phyloP scores from a whole-genome alignment of 2,329 filamentous ascomycete species.

The Trichoderma arundinaceum region DNA sequence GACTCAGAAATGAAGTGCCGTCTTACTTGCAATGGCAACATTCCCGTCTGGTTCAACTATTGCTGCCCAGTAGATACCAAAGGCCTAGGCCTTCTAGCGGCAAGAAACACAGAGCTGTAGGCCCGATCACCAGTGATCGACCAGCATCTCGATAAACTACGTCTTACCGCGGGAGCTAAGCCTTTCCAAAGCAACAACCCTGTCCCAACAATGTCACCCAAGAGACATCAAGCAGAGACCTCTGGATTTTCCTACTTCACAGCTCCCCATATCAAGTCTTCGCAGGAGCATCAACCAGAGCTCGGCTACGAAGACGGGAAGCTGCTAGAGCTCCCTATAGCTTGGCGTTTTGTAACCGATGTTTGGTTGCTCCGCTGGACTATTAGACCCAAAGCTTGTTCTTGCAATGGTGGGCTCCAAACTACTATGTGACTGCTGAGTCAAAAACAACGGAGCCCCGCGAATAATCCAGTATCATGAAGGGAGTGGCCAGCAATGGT shows the following conservation, averaged over 20 bases:
- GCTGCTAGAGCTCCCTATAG: too few relatives aligned
- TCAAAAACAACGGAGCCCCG: background rate
- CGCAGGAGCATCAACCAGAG: too few relatives aligned
- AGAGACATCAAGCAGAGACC: background rate
- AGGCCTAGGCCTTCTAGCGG: background rate
- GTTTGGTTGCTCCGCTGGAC: too few relatives aligned
- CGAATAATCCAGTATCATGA: background rate
- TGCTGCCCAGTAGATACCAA: too few relatives aligned
- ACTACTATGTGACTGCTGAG: background rate
- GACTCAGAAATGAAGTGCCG: background rate
- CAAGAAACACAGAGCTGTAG: too few relatives aligned
- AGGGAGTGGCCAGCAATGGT: background rate
- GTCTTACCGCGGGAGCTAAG: background rate
- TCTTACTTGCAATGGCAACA: constrained; percentile 5
- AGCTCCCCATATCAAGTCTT: background rate
- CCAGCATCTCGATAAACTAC: constrained; percentile 20
- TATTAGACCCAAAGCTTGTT: background rate
- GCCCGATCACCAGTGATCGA: background rate
- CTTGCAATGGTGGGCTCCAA: background rate
- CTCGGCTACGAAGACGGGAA: too few relatives aligned
- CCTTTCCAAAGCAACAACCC: constrained; percentile 7
- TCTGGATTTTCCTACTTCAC: background rate
- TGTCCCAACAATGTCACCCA: background rate
- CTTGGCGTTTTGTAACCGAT: too few relatives aligned
- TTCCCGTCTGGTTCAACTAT: background rate